Evolutionary conservation across 2,329 filamentous ascomycete species (phyloP).

Genomic region (Dothistroma septosporum): DNA sequence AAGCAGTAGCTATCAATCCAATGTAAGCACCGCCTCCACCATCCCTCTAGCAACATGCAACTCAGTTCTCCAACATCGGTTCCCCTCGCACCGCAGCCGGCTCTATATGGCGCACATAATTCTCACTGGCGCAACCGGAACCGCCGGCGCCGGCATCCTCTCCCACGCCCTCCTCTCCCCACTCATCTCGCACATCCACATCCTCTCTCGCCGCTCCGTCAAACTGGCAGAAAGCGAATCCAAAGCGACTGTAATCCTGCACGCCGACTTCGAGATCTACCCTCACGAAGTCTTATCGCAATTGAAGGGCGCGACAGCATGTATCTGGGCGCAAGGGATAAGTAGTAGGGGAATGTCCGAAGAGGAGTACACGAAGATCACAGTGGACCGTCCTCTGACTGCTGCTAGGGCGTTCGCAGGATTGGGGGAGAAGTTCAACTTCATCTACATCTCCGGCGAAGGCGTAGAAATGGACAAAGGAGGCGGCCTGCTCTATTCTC

Average conservation of each 20-base stretch:
- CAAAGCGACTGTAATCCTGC: slow-evolving; percentile 62
- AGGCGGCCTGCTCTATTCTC: slow-evolving; percentile 55
- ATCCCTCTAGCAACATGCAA: too few relatives aligned
- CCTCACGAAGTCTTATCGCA: slow-evolving; percentile 50
- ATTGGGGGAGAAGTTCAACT: slow-evolving; percentile 58
- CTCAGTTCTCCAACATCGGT: too few relatives aligned
- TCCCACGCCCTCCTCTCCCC: slow-evolving; percentile 36
- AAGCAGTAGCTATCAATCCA: too few relatives aligned
- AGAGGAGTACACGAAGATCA: slow-evolving; percentile 59
- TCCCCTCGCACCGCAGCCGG: too few relatives aligned
- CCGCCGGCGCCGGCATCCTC: slow-evolving; percentile 40
- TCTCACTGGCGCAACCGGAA: slow-evolving; percentile 44
- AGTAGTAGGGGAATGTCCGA: slow-evolving; percentile 34
- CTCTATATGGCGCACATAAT: slow-evolving; percentile 38
- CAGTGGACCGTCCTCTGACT: slow-evolving; percentile 60
- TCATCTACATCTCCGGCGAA: slow-evolving; percentile 65
- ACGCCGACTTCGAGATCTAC: slow-evolving; percentile 63
- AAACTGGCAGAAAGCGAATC: slow-evolving; percentile 58
- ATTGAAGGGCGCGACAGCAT: slow-evolving; percentile 63
- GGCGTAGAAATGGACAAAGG: slow-evolving; percentile 58
- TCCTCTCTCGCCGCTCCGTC: slow-evolving; percentile 63
- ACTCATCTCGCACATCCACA: slow-evolving; percentile 60
- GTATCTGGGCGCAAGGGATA: slow-evolving; percentile 70
- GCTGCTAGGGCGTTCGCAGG: slow-evolving; percentile 58
- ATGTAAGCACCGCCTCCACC: neutral